These are phyloP conservation scores for Lentinula detonsa DNA, from an alignment of 768 basidiomycete genomes.

Conservation along the genomic window DNA sequence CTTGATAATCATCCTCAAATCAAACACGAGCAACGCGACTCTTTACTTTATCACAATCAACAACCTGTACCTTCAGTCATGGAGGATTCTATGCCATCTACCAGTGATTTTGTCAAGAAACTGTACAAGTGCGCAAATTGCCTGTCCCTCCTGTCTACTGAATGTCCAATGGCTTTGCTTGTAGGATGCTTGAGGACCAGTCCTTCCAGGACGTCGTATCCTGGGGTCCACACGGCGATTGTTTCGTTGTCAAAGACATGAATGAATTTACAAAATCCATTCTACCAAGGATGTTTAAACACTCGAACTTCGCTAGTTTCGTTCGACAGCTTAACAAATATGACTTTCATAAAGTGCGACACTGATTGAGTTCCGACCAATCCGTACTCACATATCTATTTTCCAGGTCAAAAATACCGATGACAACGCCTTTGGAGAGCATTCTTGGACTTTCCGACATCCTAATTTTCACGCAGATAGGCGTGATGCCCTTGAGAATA, in stretches of 20 bases:
- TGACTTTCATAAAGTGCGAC: constrained; percentile 83
- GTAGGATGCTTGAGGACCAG: constrained; percentile 62
- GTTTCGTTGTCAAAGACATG: constrained; percentile 95
- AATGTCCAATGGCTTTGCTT: not conserved
- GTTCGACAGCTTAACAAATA: constrained; percentile 95
- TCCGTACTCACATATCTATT: constrained; percentile 9
- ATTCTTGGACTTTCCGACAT: constrained; percentile 60
- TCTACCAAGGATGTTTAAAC: constrained; percentile 90
- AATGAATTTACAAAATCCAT: constrained; percentile 92
- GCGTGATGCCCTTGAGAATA: constrained; percentile 50
- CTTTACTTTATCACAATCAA: constrained; percentile 2
- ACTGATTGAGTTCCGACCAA: not conserved
- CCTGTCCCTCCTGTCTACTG: constrained; percentile 5
- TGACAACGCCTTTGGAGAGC: constrained; percentile 64
- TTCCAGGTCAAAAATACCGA: constrained; percentile 75
- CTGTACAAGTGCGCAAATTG: constrained; percentile 67
- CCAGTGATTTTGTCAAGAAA: constrained; percentile 92
- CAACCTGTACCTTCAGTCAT: not conserved
- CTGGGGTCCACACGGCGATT: constrained; percentile 72
- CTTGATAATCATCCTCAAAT: constrained; percentile 18
- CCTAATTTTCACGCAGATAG: constrained; percentile 53
- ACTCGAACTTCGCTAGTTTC: constrained; percentile 90
- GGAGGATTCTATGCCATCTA: constrained; percentile 81
- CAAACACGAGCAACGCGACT: constrained; percentile 5
- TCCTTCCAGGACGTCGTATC: constrained; percentile 47